Conservation (phyloP, 2,329 filamentous ascomycete genomes). For the Diaporthe amygdali region DNA sequence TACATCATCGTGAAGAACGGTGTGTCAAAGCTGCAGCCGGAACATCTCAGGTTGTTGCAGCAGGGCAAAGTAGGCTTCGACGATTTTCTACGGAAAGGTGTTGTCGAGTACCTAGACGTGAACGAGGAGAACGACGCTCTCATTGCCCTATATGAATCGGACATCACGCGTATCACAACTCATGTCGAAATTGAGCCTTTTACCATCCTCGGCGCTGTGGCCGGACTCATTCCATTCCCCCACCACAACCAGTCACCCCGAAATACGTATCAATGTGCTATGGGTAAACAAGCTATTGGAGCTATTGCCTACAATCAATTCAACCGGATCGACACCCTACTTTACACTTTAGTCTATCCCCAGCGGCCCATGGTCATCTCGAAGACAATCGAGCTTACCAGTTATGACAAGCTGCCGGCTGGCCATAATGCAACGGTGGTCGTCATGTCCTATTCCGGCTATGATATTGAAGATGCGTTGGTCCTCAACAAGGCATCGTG, state of each 20-base stretch:
- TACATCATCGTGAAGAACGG: conserved; percentile 94
- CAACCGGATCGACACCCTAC: conserved; percentile 91
- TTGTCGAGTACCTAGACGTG: conserved; percentile 96
- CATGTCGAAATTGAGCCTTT: conserved; percentile 99
- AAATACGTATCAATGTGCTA: conserved; percentile 99
- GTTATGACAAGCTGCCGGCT: conserved; percentile 96
- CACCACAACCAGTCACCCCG: conserved; percentile 98
- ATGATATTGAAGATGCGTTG: conserved; percentile 98
- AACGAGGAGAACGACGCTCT: conserved; percentile 98
- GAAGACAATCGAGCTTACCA: conserved; percentile 93
- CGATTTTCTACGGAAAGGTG: conserved; percentile 85
- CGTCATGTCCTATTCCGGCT: conserved; percentile 99
- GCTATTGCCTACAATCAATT: conserved; percentile 99
- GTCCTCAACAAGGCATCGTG: conserved; percentile 96
- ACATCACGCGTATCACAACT: conserved; percentile 83
- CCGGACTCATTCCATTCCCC: conserved; percentile 94
- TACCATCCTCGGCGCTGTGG: conserved; percentile 92
- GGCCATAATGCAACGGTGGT: conserved; percentile 97
- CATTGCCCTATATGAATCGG: conserved; percentile 86
- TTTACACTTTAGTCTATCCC: conserved; percentile 97
- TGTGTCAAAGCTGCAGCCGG: conserved; percentile 77
- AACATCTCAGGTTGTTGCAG: conserved; percentile 81
- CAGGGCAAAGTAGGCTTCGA: conserved; percentile 89
- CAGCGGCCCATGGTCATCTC: conserved; percentile 98
- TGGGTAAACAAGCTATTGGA: conserved; percentile 99